Evolutionary conservation across 176 grass and related monocot species (phyloP).

Genomic region (Echinochloa phyllopogon): DNA sequence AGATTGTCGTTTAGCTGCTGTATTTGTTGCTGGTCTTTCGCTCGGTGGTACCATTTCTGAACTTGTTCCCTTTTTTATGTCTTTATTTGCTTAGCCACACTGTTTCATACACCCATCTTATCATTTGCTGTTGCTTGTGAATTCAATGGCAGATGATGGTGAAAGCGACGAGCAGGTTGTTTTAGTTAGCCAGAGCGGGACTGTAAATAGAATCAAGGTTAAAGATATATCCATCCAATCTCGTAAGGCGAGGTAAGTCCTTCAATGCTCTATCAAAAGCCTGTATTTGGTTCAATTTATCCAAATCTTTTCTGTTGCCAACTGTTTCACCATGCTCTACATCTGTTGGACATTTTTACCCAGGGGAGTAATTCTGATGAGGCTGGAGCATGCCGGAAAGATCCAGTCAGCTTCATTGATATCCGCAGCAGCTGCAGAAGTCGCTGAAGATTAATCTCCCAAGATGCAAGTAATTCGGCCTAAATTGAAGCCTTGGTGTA

Average conservation of each 20-base stretch:
- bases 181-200: conserved; percentile 94
- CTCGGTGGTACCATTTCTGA: conserved; percentile 61
- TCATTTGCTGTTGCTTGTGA: background rate
- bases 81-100: background rate
- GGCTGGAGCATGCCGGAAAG: conserved; percentile 87
- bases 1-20: conserved; percentile 77
- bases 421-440: conserved; percentile 57
- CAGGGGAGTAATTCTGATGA: conserved; percentile 98
- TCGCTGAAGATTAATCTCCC: conserved; percentile 34
- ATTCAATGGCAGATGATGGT: conserved; percentile 66
- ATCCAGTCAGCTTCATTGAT: conserved; percentile 90
- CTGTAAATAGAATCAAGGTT: conserved; percentile 92
- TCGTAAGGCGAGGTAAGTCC: conserved; percentile 55
- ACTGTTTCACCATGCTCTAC: conserved; percentile 22
- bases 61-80: background rate
- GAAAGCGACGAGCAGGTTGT: conserved; percentile 89
- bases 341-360: background rate
- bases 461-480: background rate
- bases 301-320: background rate
- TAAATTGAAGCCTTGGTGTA: background rate
- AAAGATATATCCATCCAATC: conserved; percentile 80
- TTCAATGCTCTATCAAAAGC: background rate
- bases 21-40: conserved; percentile 84
- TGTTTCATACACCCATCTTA: background rate
- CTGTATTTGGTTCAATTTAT: background rate